Percentiles rank a stretch among this genome's conserved stretches.
Conservation (phyloP, 2,329 filamentous ascomycete species). For the Cercospora brassicicola region DNA sequence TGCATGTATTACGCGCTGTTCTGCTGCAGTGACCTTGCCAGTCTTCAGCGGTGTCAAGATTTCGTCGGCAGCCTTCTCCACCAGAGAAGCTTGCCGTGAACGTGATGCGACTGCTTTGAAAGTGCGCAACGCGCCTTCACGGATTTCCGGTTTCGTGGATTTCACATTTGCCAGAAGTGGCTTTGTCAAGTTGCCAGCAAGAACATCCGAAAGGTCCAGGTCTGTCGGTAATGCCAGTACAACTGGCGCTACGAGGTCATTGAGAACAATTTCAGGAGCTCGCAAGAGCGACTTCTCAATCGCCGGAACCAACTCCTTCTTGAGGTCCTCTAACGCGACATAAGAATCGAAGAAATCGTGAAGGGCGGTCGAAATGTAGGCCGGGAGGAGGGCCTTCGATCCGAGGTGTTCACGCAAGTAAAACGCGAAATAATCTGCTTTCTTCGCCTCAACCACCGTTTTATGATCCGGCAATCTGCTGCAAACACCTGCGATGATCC, state of each 20-base stretch:
- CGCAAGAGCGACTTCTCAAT: slow-evolving; percentile 87
- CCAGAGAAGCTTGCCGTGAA: slow-evolving; percentile 57
- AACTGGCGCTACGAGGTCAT: slow-evolving; percentile 73
- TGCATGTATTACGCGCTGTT: slow-evolving; percentile 79
- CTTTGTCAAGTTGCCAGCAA: slow-evolving; percentile 74
- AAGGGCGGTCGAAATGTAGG: slow-evolving; percentile 71
- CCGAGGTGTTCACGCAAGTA: slow-evolving; percentile 83
- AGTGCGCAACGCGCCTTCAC: slow-evolving; percentile 70
- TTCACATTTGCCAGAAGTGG: slow-evolving; percentile 87
- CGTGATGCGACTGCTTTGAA: slow-evolving; percentile 69
- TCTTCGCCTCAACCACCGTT: slow-evolving; percentile 62
- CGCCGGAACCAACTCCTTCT: slow-evolving; percentile 72
- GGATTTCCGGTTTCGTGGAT: slow-evolving; percentile 78
- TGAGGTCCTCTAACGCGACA: slow-evolving; percentile 70
- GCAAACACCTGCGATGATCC: slow-evolving; percentile 83
- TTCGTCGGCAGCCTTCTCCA: slow-evolving; percentile 73
- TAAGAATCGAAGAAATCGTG: slow-evolving; percentile 81
- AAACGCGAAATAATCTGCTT: slow-evolving; percentile 74
- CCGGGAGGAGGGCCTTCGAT: slow-evolving; percentile 69
- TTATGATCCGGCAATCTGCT: slow-evolving; percentile 67
- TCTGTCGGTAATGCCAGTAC: slow-evolving; percentile 66
- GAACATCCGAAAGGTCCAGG: slow-evolving; percentile 74
- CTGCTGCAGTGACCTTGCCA: slow-evolving; percentile 78
- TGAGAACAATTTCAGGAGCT: slow-evolving; percentile 84
- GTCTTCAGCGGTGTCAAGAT: slow-evolving; percentile 76